A percentile compares a stretch with the other conserved stretches of the same genome.
Evolutionary conservation across 2,329 filamentous ascomycete genomes (phyloP).

Genomic region (Boeremia lycopersici): DNA sequence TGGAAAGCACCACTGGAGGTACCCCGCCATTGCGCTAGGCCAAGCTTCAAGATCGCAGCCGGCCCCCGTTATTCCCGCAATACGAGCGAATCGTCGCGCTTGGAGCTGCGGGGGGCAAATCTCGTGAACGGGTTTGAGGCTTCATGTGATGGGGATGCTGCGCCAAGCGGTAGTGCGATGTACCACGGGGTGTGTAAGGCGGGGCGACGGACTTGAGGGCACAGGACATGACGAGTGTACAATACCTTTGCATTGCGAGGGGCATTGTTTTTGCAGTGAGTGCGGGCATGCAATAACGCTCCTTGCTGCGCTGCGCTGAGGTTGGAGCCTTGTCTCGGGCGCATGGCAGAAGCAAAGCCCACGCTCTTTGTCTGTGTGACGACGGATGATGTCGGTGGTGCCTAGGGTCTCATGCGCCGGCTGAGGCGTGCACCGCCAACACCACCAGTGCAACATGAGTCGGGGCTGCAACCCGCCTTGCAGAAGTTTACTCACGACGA

Average conservation of each 20-base stretch:
- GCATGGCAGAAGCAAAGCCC: background rate
- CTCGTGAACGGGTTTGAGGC: slow-evolving; percentile 4
- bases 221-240: background rate
- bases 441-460: slow-evolving; percentile 6
- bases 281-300: background rate
- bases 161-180: slow-evolving; percentile 1
- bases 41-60: slow-evolving; percentile 6
- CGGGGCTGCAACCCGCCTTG: background rate
- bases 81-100: slow-evolving; percentile 10
- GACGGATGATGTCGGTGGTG: slow-evolving; percentile 9
- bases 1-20: background rate
- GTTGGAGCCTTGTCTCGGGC: background rate
- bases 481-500: slow-evolving; percentile 7
- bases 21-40: slow-evolving; percentile 8
- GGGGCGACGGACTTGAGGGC: background rate
- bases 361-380: background rate
- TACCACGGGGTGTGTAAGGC: background rate
- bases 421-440: slow-evolving; percentile 8
- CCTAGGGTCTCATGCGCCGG: slow-evolving; percentile 13
- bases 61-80: slow-evolving; percentile 16
- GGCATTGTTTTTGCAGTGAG: background rate
- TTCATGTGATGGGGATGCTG: slow-evolving; percentile 8
- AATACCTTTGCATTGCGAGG: background rate
- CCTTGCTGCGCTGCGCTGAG: background rate
- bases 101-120: slow-evolving; percentile 10